Base-by-base conservation (phyloP, 345 rosid genomes). In the Microthlaspi erraticum region DNA sequence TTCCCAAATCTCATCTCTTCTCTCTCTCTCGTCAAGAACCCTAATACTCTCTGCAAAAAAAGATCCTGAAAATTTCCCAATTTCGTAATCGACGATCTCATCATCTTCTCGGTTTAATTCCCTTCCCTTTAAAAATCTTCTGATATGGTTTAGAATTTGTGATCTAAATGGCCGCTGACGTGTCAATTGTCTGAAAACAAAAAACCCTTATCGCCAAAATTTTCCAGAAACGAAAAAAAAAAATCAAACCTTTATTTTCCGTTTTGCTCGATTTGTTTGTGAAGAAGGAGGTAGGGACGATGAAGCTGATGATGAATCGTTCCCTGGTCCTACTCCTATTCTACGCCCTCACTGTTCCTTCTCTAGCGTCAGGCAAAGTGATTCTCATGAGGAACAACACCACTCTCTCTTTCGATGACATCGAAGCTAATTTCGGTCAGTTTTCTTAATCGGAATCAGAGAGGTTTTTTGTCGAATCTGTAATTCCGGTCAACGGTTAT, bases 371-470 rank as follows among this genome's bases (percentile, higher is more conserved):
- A 1, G 89, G 81, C 9, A 87, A 73, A 57, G 88, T 92, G 3
- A 79, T 94, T 18, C 67, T 89, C 79, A 84, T 85, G 52, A 88
- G 86, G 43, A 65, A 55, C 60, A 87, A 94, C 77, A 76, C 68
- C 58, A 84, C 93, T 66, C 79, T 77, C 64, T 90, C 99, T 33
- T 85, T 94, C 69, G 84, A 81, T 43, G 93, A 84, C 74, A 71
- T 92, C 55, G 97, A 89, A 76, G 96, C 99, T 73, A 86, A 81
- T 78, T 94, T 94, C 70, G 87, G 99, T 91, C 32, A 63, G 85
- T 63, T 71, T 31, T 71, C 46, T 17, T 20, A 0, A 29, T 11
- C 4, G 1, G 23, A 45, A 8, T 45, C 8, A 26, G 3, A 8
- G 6, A 5, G 54, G 54, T 52, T 53, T 8, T 32, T 32, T 2